phyloP scores from a whole-genome alignment of 257 asterid genomes.

The Coffea canephora region DNA sequence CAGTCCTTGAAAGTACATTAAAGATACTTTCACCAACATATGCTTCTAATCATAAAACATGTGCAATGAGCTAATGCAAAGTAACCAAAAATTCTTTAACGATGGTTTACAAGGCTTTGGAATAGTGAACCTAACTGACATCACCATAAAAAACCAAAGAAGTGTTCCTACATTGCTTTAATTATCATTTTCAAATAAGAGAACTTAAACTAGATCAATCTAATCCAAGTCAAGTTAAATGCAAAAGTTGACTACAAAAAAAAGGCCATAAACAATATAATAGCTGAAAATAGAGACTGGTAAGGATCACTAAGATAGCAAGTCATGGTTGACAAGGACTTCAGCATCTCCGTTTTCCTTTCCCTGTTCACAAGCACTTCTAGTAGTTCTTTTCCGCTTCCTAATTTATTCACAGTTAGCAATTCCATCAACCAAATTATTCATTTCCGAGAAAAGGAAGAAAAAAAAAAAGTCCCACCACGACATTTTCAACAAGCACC shows the following conservation, averaged over 20 bases:
- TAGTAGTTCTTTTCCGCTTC: background rate
- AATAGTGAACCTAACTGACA: background rate
- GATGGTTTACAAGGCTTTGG: background rate
- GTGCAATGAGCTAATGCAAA: background rate
- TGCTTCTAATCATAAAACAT: background rate
- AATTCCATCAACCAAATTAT: background rate
- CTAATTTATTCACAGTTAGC: background rate
- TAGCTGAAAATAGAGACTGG: background rate
- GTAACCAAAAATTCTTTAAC: background rate
- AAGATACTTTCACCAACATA: background rate
- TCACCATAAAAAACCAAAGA: background rate
- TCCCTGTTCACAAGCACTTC: background rate
- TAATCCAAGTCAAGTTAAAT: background rate
- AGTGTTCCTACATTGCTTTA: background rate
- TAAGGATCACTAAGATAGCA: background rate
- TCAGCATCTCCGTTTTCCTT: background rate
- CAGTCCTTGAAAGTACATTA: background rate
- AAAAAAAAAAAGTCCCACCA: background rate
- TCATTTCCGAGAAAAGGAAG: background rate
- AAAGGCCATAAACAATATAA: background rate
- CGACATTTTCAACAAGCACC: background rate
- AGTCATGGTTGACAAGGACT: background rate
- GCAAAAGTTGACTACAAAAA: background rate
- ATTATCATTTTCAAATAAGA: background rate
- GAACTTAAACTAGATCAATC: background rate